Evolutionary conservation across 2,329 filamentous ascomycete genomes (phyloP), one percentile per base, ranked within the genome.

Genomic region (Botrytis galanthina): DNA sequence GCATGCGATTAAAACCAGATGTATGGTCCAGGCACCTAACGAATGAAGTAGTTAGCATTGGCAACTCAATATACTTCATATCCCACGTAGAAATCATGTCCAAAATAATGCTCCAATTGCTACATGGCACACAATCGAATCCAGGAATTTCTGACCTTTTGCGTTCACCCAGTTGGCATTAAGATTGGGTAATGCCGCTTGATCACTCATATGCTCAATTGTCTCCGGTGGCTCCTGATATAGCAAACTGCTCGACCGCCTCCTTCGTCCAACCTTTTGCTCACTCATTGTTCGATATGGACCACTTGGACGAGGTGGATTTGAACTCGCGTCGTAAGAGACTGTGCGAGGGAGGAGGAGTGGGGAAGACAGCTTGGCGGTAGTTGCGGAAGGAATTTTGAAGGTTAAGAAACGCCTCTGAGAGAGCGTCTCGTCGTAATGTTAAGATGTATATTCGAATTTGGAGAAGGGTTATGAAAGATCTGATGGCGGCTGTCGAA

Each of bases 91-190:
- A 54, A 35, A 46, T 32, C 20, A 67, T 67, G 37, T 42, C 18
- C 54, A 14, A 18, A 66, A 16, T 37, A 18, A 39, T 57, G 37
- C 64, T 57, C 35, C 60, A 26, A 35, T 51, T 72, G 51, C 51
- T 57, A 57, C 51, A 16, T 57, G 6, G 48, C 46, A 29, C 51
- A 57, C 16, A 35, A 26, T 42, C 48, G 51, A 64, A 35, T 54
- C 44, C 63, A 71, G 29, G 54, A 76, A 62, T 48, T 70, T 82
- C 89, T 84, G 85, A 98, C 96, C 96, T 90, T 99, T 99, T 80
- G 95, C 93, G 84, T 98, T 98, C 78, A 98, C 97, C 96, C 96
- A 99, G 85, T 98, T 93, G 78, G 96, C 94, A 84, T 99, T 99
- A 81, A 98, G 85, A 81, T 99, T 99, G 70, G 96, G 96, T 79